Percentiles rank a stretch among this genome's conserved stretches.
Conservation (phyloP, 164 flowering plant genomes). For the Tetrastigma voinierianum region DNA sequence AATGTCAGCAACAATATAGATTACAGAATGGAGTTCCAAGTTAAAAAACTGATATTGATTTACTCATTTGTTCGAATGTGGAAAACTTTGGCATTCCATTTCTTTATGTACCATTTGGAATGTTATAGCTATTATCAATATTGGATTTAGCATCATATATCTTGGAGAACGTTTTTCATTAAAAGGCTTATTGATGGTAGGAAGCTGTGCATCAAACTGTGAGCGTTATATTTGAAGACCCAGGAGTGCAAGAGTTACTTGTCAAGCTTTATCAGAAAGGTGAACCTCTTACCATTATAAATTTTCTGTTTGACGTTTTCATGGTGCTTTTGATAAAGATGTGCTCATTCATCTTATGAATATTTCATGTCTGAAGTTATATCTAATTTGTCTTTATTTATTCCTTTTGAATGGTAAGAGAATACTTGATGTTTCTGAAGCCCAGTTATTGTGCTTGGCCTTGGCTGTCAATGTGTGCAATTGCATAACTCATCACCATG, state of each 20-base stretch:
- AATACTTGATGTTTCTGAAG: background rate
- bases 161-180: background rate
- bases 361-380: too few species aligned
- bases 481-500: background rate
- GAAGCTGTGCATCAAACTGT: conserved; percentile 95
- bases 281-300: conserved; percentile 13
- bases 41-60: too few species aligned
- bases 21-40: too few species aligned
- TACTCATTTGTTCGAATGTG: too few species aligned
- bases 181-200: conserved; percentile 35
- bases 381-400: too few species aligned
- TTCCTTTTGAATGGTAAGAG: too few species aligned
- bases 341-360: too few species aligned
- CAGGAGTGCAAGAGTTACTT: conserved; percentile 91
- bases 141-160: background rate
- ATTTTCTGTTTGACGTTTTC: background rate
- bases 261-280: conserved; percentile 94
- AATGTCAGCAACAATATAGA: too few species aligned
- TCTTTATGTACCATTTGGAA: background rate
- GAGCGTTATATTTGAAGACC: conserved; percentile 92
- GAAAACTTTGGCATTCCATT: too few species aligned
- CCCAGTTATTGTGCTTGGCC: background rate
- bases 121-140: background rate
- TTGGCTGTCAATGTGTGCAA: background rate
- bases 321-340: background rate